Percentiles rank a stretch among this genome's conserved stretches.
phyloP scores from a whole-genome alignment of 129 eudicot species.

The Pseudognaphalium luteoalbum region DNA sequence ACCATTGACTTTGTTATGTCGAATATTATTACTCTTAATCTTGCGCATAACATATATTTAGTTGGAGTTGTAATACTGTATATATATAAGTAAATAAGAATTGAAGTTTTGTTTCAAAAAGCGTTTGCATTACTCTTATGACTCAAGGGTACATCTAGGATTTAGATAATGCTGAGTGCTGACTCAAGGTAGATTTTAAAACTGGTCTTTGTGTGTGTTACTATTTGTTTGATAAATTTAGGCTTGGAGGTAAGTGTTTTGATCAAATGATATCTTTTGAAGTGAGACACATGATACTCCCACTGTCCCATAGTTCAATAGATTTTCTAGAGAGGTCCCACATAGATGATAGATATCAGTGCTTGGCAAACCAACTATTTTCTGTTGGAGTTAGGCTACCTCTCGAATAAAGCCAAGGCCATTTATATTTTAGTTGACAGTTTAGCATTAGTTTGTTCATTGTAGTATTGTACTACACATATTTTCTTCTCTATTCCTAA shows the following conservation, averaged over 20 bases:
- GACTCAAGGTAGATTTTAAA: slow-evolving; percentile 2
- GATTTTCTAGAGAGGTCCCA: neutral
- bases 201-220: neutral
- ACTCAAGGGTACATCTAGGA: neutral
- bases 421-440: neutral
- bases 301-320: neutral
- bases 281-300: neutral
- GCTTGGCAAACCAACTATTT: neutral
- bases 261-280: neutral
- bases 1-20: neutral
- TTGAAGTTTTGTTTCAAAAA: slow-evolving; percentile 5
- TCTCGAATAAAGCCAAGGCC: no score
- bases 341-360: neutral
- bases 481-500: neutral
- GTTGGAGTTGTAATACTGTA: neutral
- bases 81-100: neutral
- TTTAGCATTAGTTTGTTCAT: slow-evolving; percentile 1
- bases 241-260: neutral
- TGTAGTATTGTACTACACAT: neutral
- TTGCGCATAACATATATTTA: neutral
- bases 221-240: neutral
- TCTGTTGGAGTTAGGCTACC: neutral
- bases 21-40: neutral
- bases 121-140: neutral
- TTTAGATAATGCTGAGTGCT: neutral